phyloP scores from a whole-genome alignment of 129 eudicot species.

The Centaurea solstitialis region DNA sequence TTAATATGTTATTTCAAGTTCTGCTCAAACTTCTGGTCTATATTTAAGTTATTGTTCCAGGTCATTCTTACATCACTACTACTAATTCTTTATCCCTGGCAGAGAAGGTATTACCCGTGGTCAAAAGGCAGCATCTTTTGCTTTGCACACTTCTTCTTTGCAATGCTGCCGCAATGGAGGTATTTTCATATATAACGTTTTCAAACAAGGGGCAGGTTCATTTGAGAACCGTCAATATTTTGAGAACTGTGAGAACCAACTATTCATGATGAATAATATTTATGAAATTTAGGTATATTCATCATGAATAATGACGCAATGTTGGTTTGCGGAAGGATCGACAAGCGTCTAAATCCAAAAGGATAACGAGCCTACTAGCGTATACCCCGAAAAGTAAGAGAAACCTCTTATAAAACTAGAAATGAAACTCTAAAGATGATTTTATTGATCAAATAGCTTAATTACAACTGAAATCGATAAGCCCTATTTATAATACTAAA shows the following conservation, averaged over 20 bases:
- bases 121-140: constrained; percentile 80
- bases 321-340: too few species aligned
- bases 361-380: too few species aligned
- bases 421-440: too few species aligned
- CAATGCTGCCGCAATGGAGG: constrained; percentile 99
- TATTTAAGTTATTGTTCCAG: neutral
- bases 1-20: neutral
- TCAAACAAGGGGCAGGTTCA: neutral
- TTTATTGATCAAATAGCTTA: too few species aligned
- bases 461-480: too few species aligned
- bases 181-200: constrained; percentile 13
- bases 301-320: too few species aligned
- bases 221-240: neutral
- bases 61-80: neutral
- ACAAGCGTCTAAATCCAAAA: too few species aligned
- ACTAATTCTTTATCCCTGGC: constrained; percentile 26
- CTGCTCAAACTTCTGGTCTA: neutral
- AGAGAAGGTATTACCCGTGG: constrained; percentile 93
- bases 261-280: neutral
- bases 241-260: neutral
- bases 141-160: constrained; percentile 90
- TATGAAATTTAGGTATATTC: too few species aligned
- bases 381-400: too few species aligned
- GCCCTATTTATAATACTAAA: too few species aligned
- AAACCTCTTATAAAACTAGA: too few species aligned